A percentile compares a stretch with the other conserved stretches of the same genome.
phyloP scores from a whole-genome alignment of 129 eudicot species.

The Arctium minus region DNA sequence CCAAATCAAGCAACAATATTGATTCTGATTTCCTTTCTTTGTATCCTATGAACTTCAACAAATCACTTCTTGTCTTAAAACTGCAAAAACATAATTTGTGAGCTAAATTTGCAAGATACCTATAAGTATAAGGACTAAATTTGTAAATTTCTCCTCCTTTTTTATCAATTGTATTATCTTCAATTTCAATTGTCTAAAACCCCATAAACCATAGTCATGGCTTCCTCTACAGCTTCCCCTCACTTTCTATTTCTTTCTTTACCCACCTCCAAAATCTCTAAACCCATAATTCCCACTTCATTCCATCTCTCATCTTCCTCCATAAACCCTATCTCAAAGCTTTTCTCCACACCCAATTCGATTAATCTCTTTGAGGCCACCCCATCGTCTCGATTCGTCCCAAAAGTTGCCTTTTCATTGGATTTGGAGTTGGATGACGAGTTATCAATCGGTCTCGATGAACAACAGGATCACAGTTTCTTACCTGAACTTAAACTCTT shows the following conservation, averaged over 20 bases:
- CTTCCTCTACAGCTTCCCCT: constrained; percentile 36
- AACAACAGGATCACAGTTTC: constrained; percentile 16
- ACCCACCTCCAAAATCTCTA: constrained; percentile 30
- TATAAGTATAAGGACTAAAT: not conserved
- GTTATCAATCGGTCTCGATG: constrained; percentile 5
- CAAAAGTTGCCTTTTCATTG: constrained; percentile 39
- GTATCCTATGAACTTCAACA: too few species aligned
- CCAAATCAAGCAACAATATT: too few species aligned
- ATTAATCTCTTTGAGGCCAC: constrained; percentile 7
- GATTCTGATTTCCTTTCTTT: too few species aligned
- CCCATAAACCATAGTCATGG: constrained; percentile 27
- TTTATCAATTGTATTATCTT: not conserved
- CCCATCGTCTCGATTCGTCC: constrained; percentile 17
- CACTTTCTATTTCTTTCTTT: constrained; percentile 41
- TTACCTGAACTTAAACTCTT: constrained; percentile 72
- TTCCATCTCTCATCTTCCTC: constrained; percentile 25
- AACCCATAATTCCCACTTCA: constrained; percentile 1
- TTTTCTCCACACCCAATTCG: constrained; percentile 16
- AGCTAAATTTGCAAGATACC: not conserved
- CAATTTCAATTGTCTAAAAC: constrained; percentile 8
- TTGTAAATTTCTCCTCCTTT: not conserved
- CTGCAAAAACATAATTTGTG: not conserved
- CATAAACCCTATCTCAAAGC: constrained; percentile 28
- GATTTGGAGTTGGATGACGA: constrained; percentile 25
- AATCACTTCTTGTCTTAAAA: too few species aligned